Conservation (phyloP, 2,329 filamentous ascomycete species). For the Calonectria crousiana region DNA sequence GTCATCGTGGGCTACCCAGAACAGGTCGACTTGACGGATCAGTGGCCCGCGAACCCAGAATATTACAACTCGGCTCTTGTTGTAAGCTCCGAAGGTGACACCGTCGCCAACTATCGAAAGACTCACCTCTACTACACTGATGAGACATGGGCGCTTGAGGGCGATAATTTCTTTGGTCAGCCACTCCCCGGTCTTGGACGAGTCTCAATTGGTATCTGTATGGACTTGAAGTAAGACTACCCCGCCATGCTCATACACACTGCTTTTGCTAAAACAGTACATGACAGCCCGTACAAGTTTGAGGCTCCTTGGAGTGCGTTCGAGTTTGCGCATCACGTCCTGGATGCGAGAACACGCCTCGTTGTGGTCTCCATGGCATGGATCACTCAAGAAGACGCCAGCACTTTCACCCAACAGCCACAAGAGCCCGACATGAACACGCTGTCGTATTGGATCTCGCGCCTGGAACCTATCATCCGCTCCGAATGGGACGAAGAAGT, state of each 20-base stretch:
- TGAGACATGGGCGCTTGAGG: constrained; percentile 72
- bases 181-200: constrained; percentile 61
- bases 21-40: constrained; percentile 63
- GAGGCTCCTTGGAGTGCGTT: constrained; percentile 54
- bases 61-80: constrained; percentile 69
- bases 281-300: constrained; percentile 52
- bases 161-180: constrained; percentile 63
- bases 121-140: constrained; percentile 70
- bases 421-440: constrained; percentile 78
- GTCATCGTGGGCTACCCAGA: constrained; percentile 84
- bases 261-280: constrained; percentile 12
- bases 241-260: not conserved
- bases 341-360: constrained; percentile 68
- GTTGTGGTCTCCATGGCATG: constrained; percentile 84
- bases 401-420: constrained; percentile 59
- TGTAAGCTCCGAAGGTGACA: constrained; percentile 69
- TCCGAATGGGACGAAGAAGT: constrained; percentile 67
- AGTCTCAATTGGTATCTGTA: constrained; percentile 70
- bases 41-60: constrained; percentile 65
- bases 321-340: constrained; percentile 67
- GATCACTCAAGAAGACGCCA: constrained; percentile 71
- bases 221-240: constrained; percentile 68
- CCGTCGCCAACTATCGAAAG: constrained; percentile 71
- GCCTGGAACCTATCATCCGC: constrained; percentile 75
- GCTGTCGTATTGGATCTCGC: constrained; percentile 79